These are phyloP conservation scores for Zopfia rhizophila DNA, from an alignment of 2,329 filamentous ascomycete genomes.

Conservation along the genomic window DNA sequence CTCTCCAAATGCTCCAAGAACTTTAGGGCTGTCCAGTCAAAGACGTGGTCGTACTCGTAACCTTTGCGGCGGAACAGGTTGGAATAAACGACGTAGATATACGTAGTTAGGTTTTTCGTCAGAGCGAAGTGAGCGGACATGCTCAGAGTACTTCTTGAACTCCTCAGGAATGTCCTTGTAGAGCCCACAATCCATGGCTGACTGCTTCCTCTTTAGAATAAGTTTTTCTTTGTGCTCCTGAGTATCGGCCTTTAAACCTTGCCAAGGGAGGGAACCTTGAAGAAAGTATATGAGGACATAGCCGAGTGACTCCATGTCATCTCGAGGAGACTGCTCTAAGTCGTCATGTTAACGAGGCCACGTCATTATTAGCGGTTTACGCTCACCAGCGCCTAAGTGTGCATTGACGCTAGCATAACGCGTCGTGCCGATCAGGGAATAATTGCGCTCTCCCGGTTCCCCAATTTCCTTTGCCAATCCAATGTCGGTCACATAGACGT, in stretches of 20 bases:
- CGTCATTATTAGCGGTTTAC: too few relatives aligned
- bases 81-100: constrained; percentile 23
- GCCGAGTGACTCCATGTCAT: constrained; percentile 40
- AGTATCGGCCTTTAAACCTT: constrained; percentile 28
- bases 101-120: constrained; percentile 19
- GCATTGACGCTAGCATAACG: constrained; percentile 33
- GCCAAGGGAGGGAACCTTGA: constrained; percentile 37
- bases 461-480: too few relatives aligned
- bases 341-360: constrained; percentile 16
- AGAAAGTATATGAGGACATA: constrained; percentile 40
- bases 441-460: constrained; percentile 14
- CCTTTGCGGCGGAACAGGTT: constrained; percentile 20
- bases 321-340: constrained; percentile 35
- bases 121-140: constrained; percentile 11
- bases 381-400: constrained; percentile 28
- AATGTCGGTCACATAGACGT: too few relatives aligned
- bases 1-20: constrained; percentile 19
- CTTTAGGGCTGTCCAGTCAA: constrained; percentile 28
- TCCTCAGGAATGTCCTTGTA: constrained; percentile 16
- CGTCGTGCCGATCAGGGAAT: constrained; percentile 25
- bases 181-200: constrained; percentile 10
- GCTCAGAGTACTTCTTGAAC: constrained; percentile 25
- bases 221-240: constrained; percentile 25
- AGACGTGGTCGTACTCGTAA: constrained; percentile 28
- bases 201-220: constrained; percentile 24